A percentile compares a stretch with the other conserved stretches of the same genome.
phyloP scores from a whole-genome alignment of 257 asterid species.

The Nyctanthes arbortristis region DNA sequence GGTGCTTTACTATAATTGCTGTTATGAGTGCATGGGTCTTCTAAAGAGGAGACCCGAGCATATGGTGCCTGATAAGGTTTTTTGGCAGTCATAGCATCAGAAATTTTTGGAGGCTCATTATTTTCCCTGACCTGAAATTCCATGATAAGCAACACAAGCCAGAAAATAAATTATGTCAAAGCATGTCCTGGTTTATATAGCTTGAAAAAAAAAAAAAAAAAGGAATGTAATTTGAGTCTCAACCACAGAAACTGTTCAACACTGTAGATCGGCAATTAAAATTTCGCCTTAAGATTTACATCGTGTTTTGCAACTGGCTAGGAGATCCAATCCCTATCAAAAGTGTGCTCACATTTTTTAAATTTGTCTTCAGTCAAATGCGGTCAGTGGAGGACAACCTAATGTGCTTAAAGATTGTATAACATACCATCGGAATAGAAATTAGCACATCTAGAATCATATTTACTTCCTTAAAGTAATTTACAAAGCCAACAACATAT shows the following conservation, averaged over 20 bases:
- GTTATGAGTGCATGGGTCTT: constrained; percentile 56
- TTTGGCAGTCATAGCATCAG: constrained; percentile 30
- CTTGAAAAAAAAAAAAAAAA: not conserved
- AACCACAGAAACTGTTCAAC: not conserved
- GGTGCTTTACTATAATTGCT: constrained; percentile 45
- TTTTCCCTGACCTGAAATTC: constrained; percentile 42
- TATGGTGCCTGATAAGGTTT: constrained; percentile 57
- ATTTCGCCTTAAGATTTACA: not conserved
- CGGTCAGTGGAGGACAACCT: constrained; percentile 7
- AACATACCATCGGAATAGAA: not conserved
- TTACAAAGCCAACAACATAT: not conserved
- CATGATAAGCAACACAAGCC: not conserved
- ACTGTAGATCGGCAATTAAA: not conserved
- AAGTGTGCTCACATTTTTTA: not conserved
- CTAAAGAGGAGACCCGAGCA: constrained; percentile 72
- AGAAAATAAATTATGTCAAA: not conserved
- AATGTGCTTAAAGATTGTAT: constrained; percentile 1
- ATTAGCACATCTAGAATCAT: not conserved
- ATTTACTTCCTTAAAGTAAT: not conserved
- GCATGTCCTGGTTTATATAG: not conserved
- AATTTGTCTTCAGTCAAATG: constrained; percentile 10
- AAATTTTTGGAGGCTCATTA: constrained; percentile 33
- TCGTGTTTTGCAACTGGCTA: not conserved
- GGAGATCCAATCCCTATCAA: not conserved
- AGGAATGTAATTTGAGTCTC: not conserved